Base-by-base conservation (phyloP, 2,329 filamentous ascomycete species). In the Cadophora gregata region DNA sequence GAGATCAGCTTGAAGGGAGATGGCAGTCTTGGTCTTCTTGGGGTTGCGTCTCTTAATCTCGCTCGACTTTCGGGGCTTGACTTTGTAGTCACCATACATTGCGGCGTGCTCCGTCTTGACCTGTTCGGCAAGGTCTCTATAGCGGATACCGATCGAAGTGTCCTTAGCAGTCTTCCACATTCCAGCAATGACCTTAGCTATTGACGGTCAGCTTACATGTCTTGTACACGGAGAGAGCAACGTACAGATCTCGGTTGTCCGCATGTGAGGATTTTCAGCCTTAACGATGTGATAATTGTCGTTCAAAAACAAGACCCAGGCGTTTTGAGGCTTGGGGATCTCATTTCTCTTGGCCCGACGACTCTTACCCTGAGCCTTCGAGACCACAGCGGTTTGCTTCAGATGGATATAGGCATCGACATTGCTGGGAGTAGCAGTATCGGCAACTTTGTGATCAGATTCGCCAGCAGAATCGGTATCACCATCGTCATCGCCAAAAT, bases 111-210 rank as follows among this genome's bases (percentile, higher is more conserved):
- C n/a, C 14, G 27, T 21, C 36, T 59, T 59, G 10, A 12, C 36
- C 6, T 9, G 8, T 25, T 45, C 12, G 7, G 56, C 56, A 45
- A 45, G 56, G 10, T 10, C 14, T 19, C 3, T 27, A 36, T 27
- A 59, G 7, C 42, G 10, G 5, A 8, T 2, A 33, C 47, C 38
- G 21, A 27, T 12, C 6, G 10, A 6, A 36, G 6, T 36, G 31
- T 12, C 24, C 3, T 42, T 16, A 3, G 19, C 29, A 1, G 19
- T 9, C 36, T 31, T 45, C 61, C 61, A 63, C 36, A 58, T n/a
- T 12, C 14, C 19, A 9, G 61, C 31, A 21, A 63, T 63, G 61
- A 63, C 21, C n/a, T n/a, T 47, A 14, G 61, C 61, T 63, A 58
- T 29, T 21, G n/a, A 42, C 3, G 45, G 50, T 63, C 36, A 63